Base-by-base conservation (phyloP, 176 grass and related monocot species). In the Phoenix dactylifera region DNA sequence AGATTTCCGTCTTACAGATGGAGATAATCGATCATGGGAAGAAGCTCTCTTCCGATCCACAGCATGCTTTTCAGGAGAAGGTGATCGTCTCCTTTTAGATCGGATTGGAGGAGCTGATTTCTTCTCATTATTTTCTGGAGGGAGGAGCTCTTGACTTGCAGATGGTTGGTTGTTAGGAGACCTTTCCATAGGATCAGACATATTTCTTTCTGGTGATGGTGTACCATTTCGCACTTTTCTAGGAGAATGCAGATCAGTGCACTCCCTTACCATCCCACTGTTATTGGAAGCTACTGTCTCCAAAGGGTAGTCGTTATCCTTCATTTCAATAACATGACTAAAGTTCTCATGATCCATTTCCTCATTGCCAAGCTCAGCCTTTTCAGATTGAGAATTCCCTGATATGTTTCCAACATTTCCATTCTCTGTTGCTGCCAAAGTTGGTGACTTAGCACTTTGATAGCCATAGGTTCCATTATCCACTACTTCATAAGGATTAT, bases 31-130 rank as follows among this genome's bases (percentile, higher is more conserved):
- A 52, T 90, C 87, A 51, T 30, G 70, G 20, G 76, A 69, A 51
- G 79, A 71, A 76, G 68, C 63, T 76, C 57, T 79, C 69, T 84
- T 83, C 48, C 39, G 59, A 25, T 59, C 68, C 3, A 51, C 14
- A 39, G 67, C 66, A 74, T 4, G 64, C 16, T 82, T 90, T 79
- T 85, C 75, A 86, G 69, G 62, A 82, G 86, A 72, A 30, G 20
- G 63, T 50, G 82, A 76, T 15, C 2, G 56, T 1, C 3, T 55
- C 48, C 74, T 82, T 75, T 44, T 50, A 35, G 66, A 55, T 57
- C 77, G 74, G 57, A 69, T 86, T 74, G 5, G 50, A 66, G 75
- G 55, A 71, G 60, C 28, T 65, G 73, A 55, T 70, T 81, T 74
- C 64, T 12, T 26, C 54, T 57, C 54, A 50, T 63, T 64, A 55